Percentiles rank a stretch among this genome's conserved stretches.
Conservation (phyloP, 345 rosid species). For the Orychophragmus violaceus region DNA sequence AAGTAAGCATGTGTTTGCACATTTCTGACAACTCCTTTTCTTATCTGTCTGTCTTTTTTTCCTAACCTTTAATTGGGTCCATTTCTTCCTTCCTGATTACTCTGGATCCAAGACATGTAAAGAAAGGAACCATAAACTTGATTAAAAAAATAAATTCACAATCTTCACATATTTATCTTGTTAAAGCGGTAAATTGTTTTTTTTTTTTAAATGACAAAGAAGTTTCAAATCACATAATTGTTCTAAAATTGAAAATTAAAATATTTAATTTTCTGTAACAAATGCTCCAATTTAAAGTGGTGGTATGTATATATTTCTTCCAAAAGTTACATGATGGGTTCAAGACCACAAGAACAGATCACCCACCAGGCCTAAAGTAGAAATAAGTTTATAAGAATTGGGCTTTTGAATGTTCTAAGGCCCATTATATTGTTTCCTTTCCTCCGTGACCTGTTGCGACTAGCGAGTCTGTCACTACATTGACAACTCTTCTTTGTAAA, state of each 20-base stretch:
- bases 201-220: background rate
- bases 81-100: background rate
- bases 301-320: background rate
- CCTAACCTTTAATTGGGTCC: background rate
- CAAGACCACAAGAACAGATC: background rate
- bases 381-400: background rate
- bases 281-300: background rate
- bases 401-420: background rate
- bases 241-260: background rate
- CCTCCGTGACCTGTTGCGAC: background rate
- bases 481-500: background rate
- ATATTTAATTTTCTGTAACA: background rate
- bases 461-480: background rate
- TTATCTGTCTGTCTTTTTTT: slow-evolving; percentile 24
- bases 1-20: slow-evolving; percentile 29
- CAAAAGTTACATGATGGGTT: background rate
- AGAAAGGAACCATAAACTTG: background rate
- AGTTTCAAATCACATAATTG: background rate
- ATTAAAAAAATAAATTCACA: background rate
- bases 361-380: background rate
- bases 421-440: background rate
- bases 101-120: slow-evolving; percentile 5
- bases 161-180: background rate
- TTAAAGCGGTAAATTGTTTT: background rate
- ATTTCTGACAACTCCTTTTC: slow-evolving; percentile 31